Evolutionary conservation across 257 asterid genomes (phyloP).

Genomic region (Gardenia jasminoides): DNA sequence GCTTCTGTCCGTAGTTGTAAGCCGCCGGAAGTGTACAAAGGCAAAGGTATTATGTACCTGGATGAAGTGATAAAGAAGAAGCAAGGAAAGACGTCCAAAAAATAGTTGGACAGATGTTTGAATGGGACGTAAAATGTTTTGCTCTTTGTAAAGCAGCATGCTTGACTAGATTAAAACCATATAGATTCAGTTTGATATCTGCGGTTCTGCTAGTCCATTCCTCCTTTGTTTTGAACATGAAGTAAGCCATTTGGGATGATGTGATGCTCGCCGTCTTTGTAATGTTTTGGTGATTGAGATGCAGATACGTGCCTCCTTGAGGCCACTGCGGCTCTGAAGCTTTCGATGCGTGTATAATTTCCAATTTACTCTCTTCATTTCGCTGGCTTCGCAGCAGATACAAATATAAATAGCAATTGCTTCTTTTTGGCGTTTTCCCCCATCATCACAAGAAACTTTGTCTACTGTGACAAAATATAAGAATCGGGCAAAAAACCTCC

Average conservation of each 20-base stretch:
- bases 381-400: background rate
- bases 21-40: slow-evolving; percentile 70
- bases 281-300: background rate
- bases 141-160: background rate
- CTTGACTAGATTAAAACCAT: background rate
- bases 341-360: background rate
- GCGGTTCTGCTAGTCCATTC: background rate
- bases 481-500: too few relatives aligned
- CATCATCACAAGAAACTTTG: background rate
- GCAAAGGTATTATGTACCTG: slow-evolving; percentile 67
- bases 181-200: background rate
- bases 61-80: slow-evolving; percentile 75
- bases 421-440: background rate
- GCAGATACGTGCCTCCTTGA: background rate
- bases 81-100: slow-evolving; percentile 61
- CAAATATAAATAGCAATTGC: background rate
- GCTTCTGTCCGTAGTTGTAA: slow-evolving; percentile 62
- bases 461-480: too few relatives aligned
- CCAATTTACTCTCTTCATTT: background rate
- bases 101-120: slow-evolving; percentile 25
- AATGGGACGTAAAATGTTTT: slow-evolving; percentile 1
- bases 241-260: background rate
- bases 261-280: background rate
- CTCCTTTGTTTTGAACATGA: background rate
- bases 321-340: background rate